These are phyloP conservation scores for Leonotis leonurus DNA, from an alignment of 257 asterid genomes.

Conservation along the genomic window DNA sequence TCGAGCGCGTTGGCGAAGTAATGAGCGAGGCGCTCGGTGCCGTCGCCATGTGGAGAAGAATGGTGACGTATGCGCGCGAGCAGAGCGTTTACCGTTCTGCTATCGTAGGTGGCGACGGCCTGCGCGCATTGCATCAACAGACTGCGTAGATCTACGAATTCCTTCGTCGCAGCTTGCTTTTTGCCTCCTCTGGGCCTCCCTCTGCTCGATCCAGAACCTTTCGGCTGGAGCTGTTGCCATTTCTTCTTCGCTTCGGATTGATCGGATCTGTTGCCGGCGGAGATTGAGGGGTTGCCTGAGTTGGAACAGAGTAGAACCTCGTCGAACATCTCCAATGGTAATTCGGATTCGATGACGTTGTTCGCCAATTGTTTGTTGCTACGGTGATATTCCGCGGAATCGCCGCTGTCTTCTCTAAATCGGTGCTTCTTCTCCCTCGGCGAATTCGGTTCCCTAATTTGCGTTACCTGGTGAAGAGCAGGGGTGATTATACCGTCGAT, in stretches of 20 bases:
- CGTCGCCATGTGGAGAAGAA: constrained; percentile 42
- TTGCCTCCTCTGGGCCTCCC: constrained; percentile 33
- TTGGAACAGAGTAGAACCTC: constrained; percentile 36
- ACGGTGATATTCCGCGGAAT: constrained; percentile 18
- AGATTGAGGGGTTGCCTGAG: not conserved
- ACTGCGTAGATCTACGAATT: constrained; percentile 35
- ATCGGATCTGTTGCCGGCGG: not conserved
- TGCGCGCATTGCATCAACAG: constrained; percentile 44
- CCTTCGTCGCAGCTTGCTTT: constrained; percentile 15
- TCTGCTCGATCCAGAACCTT: constrained; percentile 16
- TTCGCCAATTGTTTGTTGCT: constrained; percentile 29
- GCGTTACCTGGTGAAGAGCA: not conserved
- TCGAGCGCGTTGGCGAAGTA: constrained; percentile 44
- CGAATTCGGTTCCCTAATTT: not conserved
- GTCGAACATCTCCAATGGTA: constrained; percentile 36
- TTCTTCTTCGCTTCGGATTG: constrained; percentile 2
- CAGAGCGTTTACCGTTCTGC: constrained; percentile 17
- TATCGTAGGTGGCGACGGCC: constrained; percentile 34
- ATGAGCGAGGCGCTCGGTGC: constrained; percentile 38
- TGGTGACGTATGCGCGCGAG: constrained; percentile 30
- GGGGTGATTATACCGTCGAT: too few species aligned
- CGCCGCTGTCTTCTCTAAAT: constrained; percentile 20
- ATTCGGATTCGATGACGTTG: not conserved
- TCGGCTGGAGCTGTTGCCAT: constrained; percentile 1
- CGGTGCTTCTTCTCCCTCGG: constrained; percentile 30